phyloP scores from a whole-genome alignment of 202 grass and related monocot genomes.

The Saccharum hybrid region DNA sequence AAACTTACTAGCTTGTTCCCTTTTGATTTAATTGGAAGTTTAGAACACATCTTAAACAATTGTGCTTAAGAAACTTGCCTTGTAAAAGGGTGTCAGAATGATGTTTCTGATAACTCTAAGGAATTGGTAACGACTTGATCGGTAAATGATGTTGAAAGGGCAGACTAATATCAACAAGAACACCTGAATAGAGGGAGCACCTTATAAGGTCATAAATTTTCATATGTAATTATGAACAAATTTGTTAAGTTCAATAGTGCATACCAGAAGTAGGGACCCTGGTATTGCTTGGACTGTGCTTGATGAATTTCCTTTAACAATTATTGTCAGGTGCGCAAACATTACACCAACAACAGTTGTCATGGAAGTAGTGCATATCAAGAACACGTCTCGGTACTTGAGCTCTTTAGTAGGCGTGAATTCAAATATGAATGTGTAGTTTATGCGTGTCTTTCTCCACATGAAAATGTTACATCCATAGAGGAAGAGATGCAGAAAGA shows the following conservation, averaged over 20 bases:
- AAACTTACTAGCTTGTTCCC: slow-evolving; percentile 22
- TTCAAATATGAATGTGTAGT: slow-evolving; percentile 86
- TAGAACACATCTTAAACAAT: background rate
- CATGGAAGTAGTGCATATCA: slow-evolving; percentile 79
- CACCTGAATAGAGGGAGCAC: slow-evolving; percentile 55
- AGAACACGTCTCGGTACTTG: slow-evolving; percentile 71
- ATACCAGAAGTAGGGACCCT: slow-evolving; percentile 71
- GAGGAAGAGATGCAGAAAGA: slow-evolving; percentile 80
- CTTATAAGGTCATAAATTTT: slow-evolving; percentile 16
- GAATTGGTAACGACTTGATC: slow-evolving; percentile 69
- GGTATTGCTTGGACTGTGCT: slow-evolving; percentile 73
- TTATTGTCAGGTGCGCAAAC: slow-evolving; percentile 71
- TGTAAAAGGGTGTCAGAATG: slow-evolving; percentile 77
- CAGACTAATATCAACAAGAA: slow-evolving; percentile 65
- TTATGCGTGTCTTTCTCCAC: slow-evolving; percentile 82
- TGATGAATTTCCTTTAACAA: slow-evolving; percentile 62
- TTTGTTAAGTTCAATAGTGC: slow-evolving; percentile 34
- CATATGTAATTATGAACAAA: slow-evolving; percentile 23
- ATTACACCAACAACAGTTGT: slow-evolving; percentile 65
- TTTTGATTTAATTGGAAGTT: slow-evolving; percentile 27
- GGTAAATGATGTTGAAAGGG: slow-evolving; percentile 69
- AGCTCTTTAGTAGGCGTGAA: slow-evolving; percentile 73
- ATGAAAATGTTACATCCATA: slow-evolving; percentile 88
- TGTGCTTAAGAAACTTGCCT: slow-evolving; percentile 54
- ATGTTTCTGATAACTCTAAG: slow-evolving; percentile 74